A percentile compares a stretch with the other conserved stretches of the same genome.
Conservation (phyloP, 2,329 filamentous ascomycete genomes). For the Cladophialophora immunda region DNA sequence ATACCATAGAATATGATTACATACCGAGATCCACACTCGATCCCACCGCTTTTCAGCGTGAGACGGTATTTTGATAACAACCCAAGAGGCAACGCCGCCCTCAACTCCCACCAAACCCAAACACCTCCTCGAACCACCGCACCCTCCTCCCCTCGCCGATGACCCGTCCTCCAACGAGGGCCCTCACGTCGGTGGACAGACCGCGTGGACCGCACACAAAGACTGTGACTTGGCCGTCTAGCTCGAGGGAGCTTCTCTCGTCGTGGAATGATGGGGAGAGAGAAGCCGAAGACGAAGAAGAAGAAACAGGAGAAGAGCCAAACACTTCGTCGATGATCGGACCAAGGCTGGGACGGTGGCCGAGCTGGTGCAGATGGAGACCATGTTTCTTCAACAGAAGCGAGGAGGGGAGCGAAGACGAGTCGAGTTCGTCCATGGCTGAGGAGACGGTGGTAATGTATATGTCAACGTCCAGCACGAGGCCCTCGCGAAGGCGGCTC, state of each 20-base stretch:
- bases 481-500: background rate
- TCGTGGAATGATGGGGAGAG: too few species aligned
- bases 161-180: constrained; percentile 33
- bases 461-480: constrained; percentile 24
- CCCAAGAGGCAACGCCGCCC: background rate
- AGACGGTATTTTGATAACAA: too few species aligned
- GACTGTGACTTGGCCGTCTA: constrained; percentile 24
- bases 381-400: background rate
- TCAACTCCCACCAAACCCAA: constrained; percentile 37
- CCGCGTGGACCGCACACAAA: constrained; percentile 38
- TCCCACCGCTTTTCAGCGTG: too few species aligned
- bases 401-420: background rate
- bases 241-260: background rate
- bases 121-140: constrained; percentile 38
- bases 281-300: too few species aligned
- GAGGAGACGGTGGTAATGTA: constrained; percentile 5
- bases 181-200: constrained; percentile 29
- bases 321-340: constrained; percentile 12
- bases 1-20: background rate
- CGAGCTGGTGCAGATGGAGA: constrained; percentile 7
- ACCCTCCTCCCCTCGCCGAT: constrained; percentile 31
- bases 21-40: too few species aligned
- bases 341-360: constrained; percentile 21
- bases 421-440: background rate
- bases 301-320: too few species aligned